A percentile compares a stretch with the other conserved stretches of the same genome.
Evolutionary conservation across 805 yeast genomes (phyloP).

Genomic region (Starmerella bombi): DNA sequence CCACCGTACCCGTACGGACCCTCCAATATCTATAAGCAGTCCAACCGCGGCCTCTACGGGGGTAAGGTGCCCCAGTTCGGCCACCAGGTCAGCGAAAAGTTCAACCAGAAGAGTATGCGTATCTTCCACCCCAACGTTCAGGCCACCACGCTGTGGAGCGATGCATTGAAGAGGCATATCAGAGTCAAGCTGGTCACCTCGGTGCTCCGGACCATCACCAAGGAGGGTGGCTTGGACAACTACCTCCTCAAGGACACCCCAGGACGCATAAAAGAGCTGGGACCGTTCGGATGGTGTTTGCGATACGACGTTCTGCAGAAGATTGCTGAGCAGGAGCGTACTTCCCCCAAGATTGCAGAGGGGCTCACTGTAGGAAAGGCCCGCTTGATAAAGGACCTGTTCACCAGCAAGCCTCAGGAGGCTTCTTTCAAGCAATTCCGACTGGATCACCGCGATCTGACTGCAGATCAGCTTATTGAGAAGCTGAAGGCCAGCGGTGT

Average conservation of each 20-base stretch:
- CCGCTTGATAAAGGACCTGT: slow-evolving; percentile 36
- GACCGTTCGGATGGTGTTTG: slow-evolving; percentile 83
- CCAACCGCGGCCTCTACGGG: slow-evolving; percentile 81
- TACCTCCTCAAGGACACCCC: slow-evolving; percentile 76
- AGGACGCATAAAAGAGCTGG: slow-evolving; percentile 83
- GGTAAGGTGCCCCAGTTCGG: slow-evolving; percentile 72
- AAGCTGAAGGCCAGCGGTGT: slow-evolving; percentile 35
- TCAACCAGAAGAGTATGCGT: slow-evolving; percentile 52
- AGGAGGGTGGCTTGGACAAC: slow-evolving; percentile 90
- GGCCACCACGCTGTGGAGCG: slow-evolving; percentile 70
- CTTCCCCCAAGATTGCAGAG: slow-evolving; percentile 30
- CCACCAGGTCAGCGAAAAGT: slow-evolving; percentile 62
- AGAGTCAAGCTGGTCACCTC: slow-evolving; percentile 56
- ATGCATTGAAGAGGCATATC: slow-evolving; percentile 46
- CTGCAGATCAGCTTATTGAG: slow-evolving; percentile 38
- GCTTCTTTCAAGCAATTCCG: slow-evolving; percentile 37
- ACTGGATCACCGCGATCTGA: slow-evolving; percentile 32
- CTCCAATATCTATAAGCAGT: slow-evolving; percentile 62
- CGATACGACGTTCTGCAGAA: slow-evolving; percentile 56
- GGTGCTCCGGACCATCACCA: slow-evolving; percentile 74
- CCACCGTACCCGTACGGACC: slow-evolving; percentile 75
- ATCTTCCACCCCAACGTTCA: slow-evolving; percentile 74
- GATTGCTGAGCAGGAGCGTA: slow-evolving; percentile 31
- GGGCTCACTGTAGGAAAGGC: slow-evolving; percentile 53
- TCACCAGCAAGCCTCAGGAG: background rate